Base-by-base conservation (phyloP, 2,329 filamentous ascomycete genomes). In the Westerdykella sp. region DNA sequence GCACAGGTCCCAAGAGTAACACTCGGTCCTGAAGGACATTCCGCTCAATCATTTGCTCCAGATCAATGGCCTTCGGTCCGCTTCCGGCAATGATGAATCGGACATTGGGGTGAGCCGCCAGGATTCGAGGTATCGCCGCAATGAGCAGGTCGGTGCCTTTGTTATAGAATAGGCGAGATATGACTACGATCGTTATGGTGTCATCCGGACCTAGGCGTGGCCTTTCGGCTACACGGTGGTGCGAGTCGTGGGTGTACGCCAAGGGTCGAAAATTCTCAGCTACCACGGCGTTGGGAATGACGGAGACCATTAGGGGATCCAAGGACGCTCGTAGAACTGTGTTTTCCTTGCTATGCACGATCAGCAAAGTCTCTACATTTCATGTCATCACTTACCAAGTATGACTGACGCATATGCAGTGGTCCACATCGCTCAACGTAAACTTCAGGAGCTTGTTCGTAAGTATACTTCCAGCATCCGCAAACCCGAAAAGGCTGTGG, bases 401-500 rank as follows among this genome's bases (percentile, higher is more conserved):
- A 73, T 98, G 90, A 69, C 89, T 96, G 57, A 98, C 93, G 60
- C 93, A 98, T 37, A 98, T 95, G 48, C 94, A 90, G 75, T 98
- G 93, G 62, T 97, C 93, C 12, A 98, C 90, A 63, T 98, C 93
- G 65, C 91, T 97, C 51, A 98, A 67, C 0, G 82, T 91, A 61
- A 98, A 98, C 66, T 98, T 98, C 43, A 98, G 76, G 32, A 98
- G 74, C 71, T 98, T 98, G 66, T 98, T 98, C 25, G 91, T 94
- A 46, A 98, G 74, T 50, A 98, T 98, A 53, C 91, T 97, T 1
- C 81, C 88, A 1, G 93, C 90, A 68, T 98, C 94, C 37, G 91
- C 93, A 60, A 98, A 98, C 1, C 93, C 93, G 71, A 97, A 97
- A 3, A 98, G 76, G 34, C 90, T 96, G 68, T 98, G 93, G 60